Evolutionary conservation across 257 asterid genomes (phyloP).

Genomic region (Linderniella brevidens): DNA sequence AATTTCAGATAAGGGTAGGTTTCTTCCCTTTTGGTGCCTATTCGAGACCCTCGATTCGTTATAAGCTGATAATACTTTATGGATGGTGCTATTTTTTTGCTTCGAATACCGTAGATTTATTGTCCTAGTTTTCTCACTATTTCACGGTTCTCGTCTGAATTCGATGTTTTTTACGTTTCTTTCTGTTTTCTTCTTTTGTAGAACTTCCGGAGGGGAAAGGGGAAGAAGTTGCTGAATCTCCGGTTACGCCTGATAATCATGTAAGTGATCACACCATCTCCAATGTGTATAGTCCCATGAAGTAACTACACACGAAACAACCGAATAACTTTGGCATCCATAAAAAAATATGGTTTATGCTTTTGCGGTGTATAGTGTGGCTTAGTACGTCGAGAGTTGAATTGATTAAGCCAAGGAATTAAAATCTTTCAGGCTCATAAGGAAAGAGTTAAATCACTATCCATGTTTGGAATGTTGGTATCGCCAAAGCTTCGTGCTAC

Average conservation of each 20-base stretch:
- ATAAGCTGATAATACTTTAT: no score
- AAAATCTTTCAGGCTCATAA: constrained; percentile 33
- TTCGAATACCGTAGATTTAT: no score
- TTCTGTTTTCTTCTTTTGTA: constrained; percentile 10
- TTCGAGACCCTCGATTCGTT: no score
- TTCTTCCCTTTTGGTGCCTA: no score
- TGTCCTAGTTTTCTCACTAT: no score
- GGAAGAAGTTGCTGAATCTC: constrained; percentile 31
- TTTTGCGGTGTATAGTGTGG: constrained; percentile 1
- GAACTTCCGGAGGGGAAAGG: constrained; percentile 29
- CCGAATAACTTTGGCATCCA: not conserved
- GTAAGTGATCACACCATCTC: constrained; percentile 34
- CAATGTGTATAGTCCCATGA: not conserved
- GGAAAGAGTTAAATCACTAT: constrained; percentile 47
- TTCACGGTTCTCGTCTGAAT: no score
- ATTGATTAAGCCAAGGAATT: not conserved
- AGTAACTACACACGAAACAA: not conserved
- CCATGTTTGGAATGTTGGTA: constrained; percentile 73
- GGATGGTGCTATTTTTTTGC: no score
- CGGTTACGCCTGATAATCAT: constrained; percentile 24
- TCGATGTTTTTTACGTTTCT: not conserved
- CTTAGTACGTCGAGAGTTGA: not conserved
- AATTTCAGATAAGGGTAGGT: no score
- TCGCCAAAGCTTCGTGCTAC: constrained; percentile 91
- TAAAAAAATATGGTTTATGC: not conserved